Evolutionary conservation across 73 alveolate genomes (phyloP), one percentile per base, ranked within the genome.

Genomic region (Paramecium pentaurelia): DNA sequence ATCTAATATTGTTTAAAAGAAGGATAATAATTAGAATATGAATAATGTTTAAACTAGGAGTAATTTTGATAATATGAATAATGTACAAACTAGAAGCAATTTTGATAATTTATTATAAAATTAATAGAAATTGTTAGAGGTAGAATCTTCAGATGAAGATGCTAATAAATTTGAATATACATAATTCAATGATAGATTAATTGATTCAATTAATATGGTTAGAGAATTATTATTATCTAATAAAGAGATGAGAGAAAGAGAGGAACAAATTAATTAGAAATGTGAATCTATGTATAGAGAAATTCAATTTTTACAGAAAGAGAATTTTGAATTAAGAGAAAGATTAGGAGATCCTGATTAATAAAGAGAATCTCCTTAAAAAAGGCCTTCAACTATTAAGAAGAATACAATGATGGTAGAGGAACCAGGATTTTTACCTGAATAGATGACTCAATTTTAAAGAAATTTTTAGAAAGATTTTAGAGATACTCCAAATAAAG

Each of bases 151-250:
- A 22, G 84, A 36, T 85, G 86, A 71, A 11, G 84, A 64, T 32
- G 87, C 22, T 18, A 40, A 86, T 10, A 60, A 47, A 51, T 42
- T 25, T 44, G 89, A 77, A 37, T 92, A 80, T 27, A 75, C 71
- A 2, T 34, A 64, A 64, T 64, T 64, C 4, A 87, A 93, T 84
- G 95, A 93, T 11, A 93, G 92, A 73, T 71, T 93, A 11, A 51
- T 71, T 49, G 96, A 93, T 40, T 86, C 95, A 6, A 92, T 93
- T 9, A 93, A 75, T 44, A 54, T 93, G 87, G 92, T 89, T 11
- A 60, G 95, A 34, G 92, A 93, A 59, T 60, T 86, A 77, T 77
- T 93, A 36, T 58, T 64, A 11, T 64, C 86, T 1, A 93, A 93
- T 45, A 86, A 86, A 30, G 92, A 86, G 37, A 93, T 93, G 60